phyloP scores from a whole-genome alignment of 2,329 filamentous ascomycete species.

The Talaromyces marneffei region DNA sequence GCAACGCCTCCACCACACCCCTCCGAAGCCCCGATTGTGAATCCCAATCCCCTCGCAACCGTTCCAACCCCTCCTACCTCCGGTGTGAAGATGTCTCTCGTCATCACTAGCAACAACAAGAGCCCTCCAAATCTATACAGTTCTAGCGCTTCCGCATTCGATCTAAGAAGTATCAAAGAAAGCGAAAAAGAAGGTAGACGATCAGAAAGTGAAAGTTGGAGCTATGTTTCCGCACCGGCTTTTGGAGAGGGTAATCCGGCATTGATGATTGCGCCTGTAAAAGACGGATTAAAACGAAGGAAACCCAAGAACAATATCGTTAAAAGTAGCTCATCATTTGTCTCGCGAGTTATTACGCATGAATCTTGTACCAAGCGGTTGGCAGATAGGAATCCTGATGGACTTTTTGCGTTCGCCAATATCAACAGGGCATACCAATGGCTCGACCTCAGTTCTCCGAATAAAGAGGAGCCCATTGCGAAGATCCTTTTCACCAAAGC shows the following conservation, averaged over 20 bases:
- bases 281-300: constrained; percentile 64
- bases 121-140: constrained; percentile 44
- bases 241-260: constrained; percentile 84
- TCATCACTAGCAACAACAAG: constrained; percentile 62
- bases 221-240: constrained; percentile 49
- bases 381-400: constrained; percentile 69
- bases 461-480: constrained; percentile 76
- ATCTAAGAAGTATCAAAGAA: constrained; percentile 51
- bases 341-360: constrained; percentile 90
- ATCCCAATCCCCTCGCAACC: constrained; percentile 86
- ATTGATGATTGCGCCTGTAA: constrained; percentile 58
- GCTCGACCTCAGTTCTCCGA: constrained; percentile 73
- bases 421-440: constrained; percentile 94
- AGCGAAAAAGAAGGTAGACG: constrained; percentile 55
- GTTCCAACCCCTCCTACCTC: constrained; percentile 74
- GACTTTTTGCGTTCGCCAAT: constrained; percentile 87
- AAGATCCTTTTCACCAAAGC: constrained; percentile 97
- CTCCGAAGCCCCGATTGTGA: constrained; percentile 79
- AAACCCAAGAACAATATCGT: constrained; percentile 98
- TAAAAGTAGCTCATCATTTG: constrained; percentile 97
- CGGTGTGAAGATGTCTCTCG: constrained; percentile 77
- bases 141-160: constrained; percentile 45
- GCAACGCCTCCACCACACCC: constrained; percentile 94
- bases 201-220: constrained; percentile 53
- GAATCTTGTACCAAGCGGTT: constrained; percentile 74